Evolutionary conservation across 176 grass and related monocot genomes (phyloP).

Genomic region (Chloris gayana): DNA sequence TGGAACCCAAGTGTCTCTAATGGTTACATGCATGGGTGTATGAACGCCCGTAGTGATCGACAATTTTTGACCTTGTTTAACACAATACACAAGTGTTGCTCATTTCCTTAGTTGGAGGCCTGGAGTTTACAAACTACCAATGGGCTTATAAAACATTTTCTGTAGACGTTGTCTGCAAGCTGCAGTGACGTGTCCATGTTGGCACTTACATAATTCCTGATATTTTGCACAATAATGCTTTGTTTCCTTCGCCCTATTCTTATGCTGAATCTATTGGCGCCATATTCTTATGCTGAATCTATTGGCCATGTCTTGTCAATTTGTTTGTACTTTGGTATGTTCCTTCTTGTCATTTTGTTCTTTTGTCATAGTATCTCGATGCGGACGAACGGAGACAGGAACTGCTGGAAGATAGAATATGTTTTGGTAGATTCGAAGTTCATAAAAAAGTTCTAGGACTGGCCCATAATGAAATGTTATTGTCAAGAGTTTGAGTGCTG

Average conservation of each 20-base stretch:
- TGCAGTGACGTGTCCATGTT: conserved; percentile 2
- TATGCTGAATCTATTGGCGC: not conserved
- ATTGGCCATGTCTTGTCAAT: not conserved
- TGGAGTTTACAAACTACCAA: conserved; percentile 27
- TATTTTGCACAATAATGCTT: not conserved
- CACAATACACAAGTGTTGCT: conserved; percentile 36
- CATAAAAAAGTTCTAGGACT: not conserved
- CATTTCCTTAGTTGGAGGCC: conserved; percentile 28
- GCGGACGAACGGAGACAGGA: not conserved
- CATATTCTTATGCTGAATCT: not conserved
- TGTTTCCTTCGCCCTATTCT: not conserved
- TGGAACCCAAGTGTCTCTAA: not conserved
- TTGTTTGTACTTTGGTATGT: not conserved
- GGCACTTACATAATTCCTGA: not conserved
- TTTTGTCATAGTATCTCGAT: conserved; percentile 14
- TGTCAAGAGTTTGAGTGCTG: not conserved
- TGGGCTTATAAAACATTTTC: conserved; percentile 42
- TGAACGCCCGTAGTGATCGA: not conserved
- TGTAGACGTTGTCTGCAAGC: not conserved
- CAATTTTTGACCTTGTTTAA: not conserved
- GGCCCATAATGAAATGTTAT: too few relatives aligned
- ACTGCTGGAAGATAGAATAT: conserved; percentile 4
- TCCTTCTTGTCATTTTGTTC: not conserved
- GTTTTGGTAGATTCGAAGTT: conserved; percentile 30
- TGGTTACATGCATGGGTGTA: conserved; percentile 4